Evolutionary conservation across 2,329 filamentous ascomycete species (phyloP).

Genomic region (Pseudogymnoascus sp.): DNA sequence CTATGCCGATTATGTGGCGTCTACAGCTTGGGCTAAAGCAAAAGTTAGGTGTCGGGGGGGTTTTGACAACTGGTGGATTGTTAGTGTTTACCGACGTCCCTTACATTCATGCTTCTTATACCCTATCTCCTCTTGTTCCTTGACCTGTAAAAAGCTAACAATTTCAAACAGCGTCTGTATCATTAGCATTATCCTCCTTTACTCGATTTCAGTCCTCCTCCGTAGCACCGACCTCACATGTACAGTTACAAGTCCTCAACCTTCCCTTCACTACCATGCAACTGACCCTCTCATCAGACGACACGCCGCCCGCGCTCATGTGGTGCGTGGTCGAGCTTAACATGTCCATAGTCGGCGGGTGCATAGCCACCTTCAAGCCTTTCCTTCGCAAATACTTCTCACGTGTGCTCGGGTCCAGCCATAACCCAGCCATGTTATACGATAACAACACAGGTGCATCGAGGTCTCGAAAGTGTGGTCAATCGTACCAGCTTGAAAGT

Average conservation of each 20-base stretch:
- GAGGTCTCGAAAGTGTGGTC: neutral
- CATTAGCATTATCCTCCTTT: constrained; percentile 19
- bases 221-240: constrained; percentile 16
- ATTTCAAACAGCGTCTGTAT: constrained; percentile 17
- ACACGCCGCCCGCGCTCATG: constrained; percentile 19
- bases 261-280: neutral
- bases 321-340: constrained; percentile 24
- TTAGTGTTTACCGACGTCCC: constrained; percentile 19
- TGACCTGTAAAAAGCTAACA: neutral
- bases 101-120: constrained; percentile 17
- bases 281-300: constrained; percentile 9
- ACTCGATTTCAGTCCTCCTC: constrained; percentile 16
- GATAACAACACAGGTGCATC: neutral
- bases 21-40: constrained; percentile 35
- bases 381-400: constrained; percentile 20
- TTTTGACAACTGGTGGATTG: constrained; percentile 16
- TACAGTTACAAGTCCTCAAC: neutral
- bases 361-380: constrained; percentile 19
- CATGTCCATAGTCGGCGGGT: constrained; percentile 23
- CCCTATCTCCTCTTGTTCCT: neutral
- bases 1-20: constrained; percentile 36
- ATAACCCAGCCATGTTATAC: neutral
- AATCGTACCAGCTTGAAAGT: neutral
- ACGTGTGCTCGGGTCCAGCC: constrained; percentile 12
- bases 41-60: constrained; percentile 36